A percentile compares a stretch with the other conserved stretches of the same genome.
Evolutionary conservation across 2,329 filamentous ascomycete species (phyloP).

Genomic region (Pestalotiopsis sp.): DNA sequence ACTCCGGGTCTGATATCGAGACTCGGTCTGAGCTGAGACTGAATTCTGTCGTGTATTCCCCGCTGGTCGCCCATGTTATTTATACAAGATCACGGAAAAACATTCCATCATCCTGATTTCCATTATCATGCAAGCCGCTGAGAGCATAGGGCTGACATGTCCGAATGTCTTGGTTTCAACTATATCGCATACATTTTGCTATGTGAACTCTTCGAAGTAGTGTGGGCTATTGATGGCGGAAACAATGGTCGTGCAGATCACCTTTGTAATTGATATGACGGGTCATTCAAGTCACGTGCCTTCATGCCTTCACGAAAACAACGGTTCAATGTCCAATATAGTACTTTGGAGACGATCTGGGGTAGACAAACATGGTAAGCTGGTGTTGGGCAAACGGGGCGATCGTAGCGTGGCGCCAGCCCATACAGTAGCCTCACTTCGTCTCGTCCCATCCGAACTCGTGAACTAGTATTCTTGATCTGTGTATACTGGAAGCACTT

Average conservation of each 20-base stretch:
- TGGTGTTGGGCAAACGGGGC: background rate
- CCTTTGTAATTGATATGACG: background rate
- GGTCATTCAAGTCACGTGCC: background rate
- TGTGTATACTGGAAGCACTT: background rate
- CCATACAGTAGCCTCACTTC: background rate
- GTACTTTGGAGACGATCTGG: background rate
- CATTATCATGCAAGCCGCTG: background rate
- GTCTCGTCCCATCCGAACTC: background rate
- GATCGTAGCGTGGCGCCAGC: background rate
- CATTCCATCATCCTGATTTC: background rate
- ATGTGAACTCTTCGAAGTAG: background rate
- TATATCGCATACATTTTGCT: background rate
- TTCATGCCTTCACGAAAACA: background rate
- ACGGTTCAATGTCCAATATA: background rate
- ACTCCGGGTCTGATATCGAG: background rate
- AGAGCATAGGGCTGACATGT: background rate
- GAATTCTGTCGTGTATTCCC: background rate
- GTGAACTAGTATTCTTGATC: background rate
- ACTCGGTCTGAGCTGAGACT: background rate
- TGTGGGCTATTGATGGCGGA: background rate
- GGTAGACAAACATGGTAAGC: background rate
- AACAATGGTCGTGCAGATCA: background rate
- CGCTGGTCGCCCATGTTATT: background rate
- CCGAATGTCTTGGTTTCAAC: background rate
- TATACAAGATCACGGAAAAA: background rate